phyloP scores from a whole-genome alignment of 164 flowering plant species.

The Stephania yunnanensis region DNA sequence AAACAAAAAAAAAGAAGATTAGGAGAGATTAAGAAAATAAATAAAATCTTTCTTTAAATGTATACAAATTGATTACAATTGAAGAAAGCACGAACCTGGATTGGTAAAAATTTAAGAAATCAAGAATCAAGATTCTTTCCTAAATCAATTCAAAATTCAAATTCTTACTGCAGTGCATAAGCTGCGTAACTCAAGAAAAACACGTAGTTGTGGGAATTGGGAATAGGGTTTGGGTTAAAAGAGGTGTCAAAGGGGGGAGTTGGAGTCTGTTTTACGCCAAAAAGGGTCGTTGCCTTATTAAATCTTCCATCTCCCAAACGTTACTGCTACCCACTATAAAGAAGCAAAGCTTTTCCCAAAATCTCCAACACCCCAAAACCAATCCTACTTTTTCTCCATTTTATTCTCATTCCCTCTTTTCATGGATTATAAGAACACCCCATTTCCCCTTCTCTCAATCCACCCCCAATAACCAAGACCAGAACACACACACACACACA shows the following conservation, averaged over 20 bases:
- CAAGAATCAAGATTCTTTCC: too few relatives aligned
- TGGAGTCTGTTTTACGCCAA: constrained; percentile 74
- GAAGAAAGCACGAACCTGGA: too few relatives aligned
- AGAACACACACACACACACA: neutral
- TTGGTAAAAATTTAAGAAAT: too few relatives aligned
- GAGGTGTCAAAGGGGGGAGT: constrained; percentile 18
- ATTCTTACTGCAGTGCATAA: too few relatives aligned
- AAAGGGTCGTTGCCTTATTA: constrained; percentile 23
- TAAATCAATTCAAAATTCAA: too few relatives aligned
- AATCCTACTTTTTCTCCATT: constrained; percentile 8
- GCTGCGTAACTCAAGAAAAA: too few relatives aligned
- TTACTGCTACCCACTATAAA: constrained; percentile 34
- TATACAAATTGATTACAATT: too few relatives aligned
- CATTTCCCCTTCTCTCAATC: constrained; percentile 2
- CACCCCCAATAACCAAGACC: neutral
- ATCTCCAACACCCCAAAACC: constrained; percentile 10
- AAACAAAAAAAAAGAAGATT: too few relatives aligned
- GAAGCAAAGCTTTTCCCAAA: constrained; percentile 26
- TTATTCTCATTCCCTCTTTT: constrained; percentile 3
- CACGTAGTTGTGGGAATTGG: too few relatives aligned
- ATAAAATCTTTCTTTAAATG: too few relatives aligned
- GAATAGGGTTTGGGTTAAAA: constrained; percentile 1
- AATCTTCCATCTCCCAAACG: constrained; percentile 16
- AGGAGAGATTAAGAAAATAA: too few relatives aligned
- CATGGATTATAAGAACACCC: constrained; percentile 1